Evolutionary conservation across 306 rosid species (phyloP), one percentile per base, ranked within the genome.

Genomic region (Fragaria ananassa): DNA sequence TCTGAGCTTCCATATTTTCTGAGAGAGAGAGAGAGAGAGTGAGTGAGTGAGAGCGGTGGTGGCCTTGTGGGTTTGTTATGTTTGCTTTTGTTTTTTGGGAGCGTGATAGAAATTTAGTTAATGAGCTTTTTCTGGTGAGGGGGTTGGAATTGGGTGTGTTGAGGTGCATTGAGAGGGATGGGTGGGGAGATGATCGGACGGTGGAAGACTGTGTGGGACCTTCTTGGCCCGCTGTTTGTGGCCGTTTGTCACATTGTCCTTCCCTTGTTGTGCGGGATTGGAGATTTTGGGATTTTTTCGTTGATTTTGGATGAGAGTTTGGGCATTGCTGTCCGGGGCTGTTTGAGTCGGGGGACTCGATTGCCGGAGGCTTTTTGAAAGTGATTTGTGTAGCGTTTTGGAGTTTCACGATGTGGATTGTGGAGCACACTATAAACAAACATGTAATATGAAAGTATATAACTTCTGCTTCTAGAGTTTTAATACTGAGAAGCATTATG

Each of bases 1-100:
- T 81, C 77, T 77, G 72, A 63, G 72, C 5, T 65, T 68, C 57
- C 76, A 78, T 82, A 68, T 44, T 47, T 68, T 27, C 41, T 18
- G 31, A 67, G 50, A 64, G 54, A 4, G 6, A 58, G 49, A 18
- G 41, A 37, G 41, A 37, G 39, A 0, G 41, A n/a, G n/a, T n/a
- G n/a, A n/a, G n/a, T n/a, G n/a, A 21, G 69, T 8, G 44, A 18
- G 31, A 15, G 21, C 11, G 35, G 35, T 31, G 50, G 62, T 6
- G 35, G 66, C 7, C 53, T 23, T 29, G 47, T 23, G 80, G 68
- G 51, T 51, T 69, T 58, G 67, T 23, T 74, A 17, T 31, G 46
- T 42, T 8, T 42, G 46, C 12, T 9, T 42, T 25, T 51, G 14
- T 14, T 15, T 10, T 37, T 23, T 37, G 23, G 23, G 65, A 19